phyloP scores from a whole-genome alignment of 208 protist species.

The Spongospora subterranea region DNA sequence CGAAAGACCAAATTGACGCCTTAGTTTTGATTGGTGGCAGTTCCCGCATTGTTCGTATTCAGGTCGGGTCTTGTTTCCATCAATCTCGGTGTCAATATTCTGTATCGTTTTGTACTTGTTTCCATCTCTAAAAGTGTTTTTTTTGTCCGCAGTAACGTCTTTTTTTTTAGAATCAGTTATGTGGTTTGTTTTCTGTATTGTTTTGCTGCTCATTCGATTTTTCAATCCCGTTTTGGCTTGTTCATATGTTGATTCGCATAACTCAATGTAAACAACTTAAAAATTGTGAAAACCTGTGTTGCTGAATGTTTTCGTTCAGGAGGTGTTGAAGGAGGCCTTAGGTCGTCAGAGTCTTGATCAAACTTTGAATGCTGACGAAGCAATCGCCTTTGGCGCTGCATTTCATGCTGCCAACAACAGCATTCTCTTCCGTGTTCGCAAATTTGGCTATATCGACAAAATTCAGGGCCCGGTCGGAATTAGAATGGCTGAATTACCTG shows the following conservation, averaged over 20 bases:
- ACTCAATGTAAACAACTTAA: too few relatives aligned
- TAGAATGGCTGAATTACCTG: constrained; percentile 12
- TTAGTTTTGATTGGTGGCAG: constrained; percentile 60
- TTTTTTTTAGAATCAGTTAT: too few relatives aligned
- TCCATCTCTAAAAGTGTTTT: too few relatives aligned
- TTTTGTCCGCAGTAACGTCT: too few relatives aligned
- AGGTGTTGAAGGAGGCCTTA: not conserved
- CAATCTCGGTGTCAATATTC: too few relatives aligned
- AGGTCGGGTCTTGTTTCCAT: not conserved
- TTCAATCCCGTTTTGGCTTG: too few relatives aligned
- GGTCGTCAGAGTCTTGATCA: not conserved
- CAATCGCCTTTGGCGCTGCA: constrained; percentile 16
- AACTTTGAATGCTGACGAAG: constrained; percentile 58
- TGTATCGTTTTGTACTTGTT: too few relatives aligned
- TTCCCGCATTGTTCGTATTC: constrained; percentile 54
- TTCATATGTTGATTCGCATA: too few relatives aligned
- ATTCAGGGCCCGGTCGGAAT: constrained; percentile 49
- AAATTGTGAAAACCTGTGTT: not conserved
- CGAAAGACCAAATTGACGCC: constrained; percentile 18
- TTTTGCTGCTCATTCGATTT: too few relatives aligned
- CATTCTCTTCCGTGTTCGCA: constrained; percentile 47
- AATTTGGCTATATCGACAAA: constrained; percentile 59
- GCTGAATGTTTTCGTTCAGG: not conserved
- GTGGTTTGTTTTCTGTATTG: too few relatives aligned
- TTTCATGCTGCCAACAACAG: constrained; percentile 57